Conservation (phyloP, 306 rosid genomes). For the Delonix regia region DNA sequence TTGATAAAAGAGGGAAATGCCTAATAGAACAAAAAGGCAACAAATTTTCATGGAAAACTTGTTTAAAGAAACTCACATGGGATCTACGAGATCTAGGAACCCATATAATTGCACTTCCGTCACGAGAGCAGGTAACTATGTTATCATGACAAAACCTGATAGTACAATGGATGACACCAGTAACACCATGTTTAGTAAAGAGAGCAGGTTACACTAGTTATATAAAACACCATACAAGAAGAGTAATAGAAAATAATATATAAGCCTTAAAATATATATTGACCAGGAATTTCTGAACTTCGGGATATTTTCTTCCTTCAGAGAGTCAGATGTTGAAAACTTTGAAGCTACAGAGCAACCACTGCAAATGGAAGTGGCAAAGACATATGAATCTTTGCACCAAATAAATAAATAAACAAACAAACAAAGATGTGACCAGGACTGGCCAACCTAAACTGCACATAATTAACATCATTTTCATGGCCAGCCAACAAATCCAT, state of each 20-base stretch:
- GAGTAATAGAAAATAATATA: conserved; percentile 24
- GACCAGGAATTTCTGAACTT: conserved; percentile 83
- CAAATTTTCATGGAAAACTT: conserved; percentile 27
- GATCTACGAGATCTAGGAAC: conserved; percentile 87
- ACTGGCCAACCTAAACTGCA: conserved; percentile 80
- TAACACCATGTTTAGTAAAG: conserved; percentile 32
- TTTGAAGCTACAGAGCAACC: conserved; percentile 84
- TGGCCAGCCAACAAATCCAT: conserved; percentile 87
- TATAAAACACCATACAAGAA: conserved; percentile 30
- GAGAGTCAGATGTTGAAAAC: conserved; percentile 56
- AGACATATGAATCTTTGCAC: conserved; percentile 26
- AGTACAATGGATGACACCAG: conserved; percentile 37
- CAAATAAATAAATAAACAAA: conserved; percentile 29
- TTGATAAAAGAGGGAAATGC: conserved; percentile 26
- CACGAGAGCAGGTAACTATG: conserved; percentile 95
- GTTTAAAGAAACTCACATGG: conserved; percentile 66
- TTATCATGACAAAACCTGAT: conserved; percentile 87
- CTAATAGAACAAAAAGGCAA: conserved; percentile 32
- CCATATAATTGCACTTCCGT: conserved; percentile 98
- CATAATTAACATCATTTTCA: conserved; percentile 90
- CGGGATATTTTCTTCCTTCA: conserved; percentile 67
- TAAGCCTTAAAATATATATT: conserved; percentile 29
- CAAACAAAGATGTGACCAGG: conserved; percentile 21
- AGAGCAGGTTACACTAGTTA: conserved; percentile 6
- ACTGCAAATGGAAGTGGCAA: conserved; percentile 53